Base-by-base conservation (phyloP, 2,329 filamentous ascomycete genomes). In the Aureobasidium sp. region DNA sequence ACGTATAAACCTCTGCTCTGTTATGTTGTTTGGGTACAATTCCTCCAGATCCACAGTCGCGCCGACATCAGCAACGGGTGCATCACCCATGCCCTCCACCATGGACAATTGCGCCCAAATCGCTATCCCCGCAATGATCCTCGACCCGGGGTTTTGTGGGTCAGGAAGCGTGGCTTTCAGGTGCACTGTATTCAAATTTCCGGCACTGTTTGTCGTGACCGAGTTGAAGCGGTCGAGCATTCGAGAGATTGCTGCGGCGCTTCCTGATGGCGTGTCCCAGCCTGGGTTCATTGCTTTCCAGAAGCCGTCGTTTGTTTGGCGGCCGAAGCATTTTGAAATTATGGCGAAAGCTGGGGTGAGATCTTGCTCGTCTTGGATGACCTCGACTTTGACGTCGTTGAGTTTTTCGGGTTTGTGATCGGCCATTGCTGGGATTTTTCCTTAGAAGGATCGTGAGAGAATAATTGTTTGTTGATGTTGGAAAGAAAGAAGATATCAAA, bases 101-200 rank as follows among this genome's bases (percentile, higher is more conserved):
- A 68, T 63, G 0, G 79, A 80, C 0, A 68, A 63, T 57, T 82
- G 79, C 7, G 68, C 60, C 79, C 79, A 83, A 53, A 80, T 74
- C 2, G 79, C 77, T 24, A 77, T 55, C 14, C 79, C 79, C 8
- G 68, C 79, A n/a, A 80, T 67, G 32, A 55, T 57, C 4, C 59
- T 58, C 42, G 65, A 53, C 38, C 50, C 58, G 7, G 58, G 49
- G 2, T 60, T 60, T 1, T 70, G 59, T 1, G 67, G 64, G 53
- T 66, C 64, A 0, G 71, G 62, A 1, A 79, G 41, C 0, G 74
- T 79, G 1, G 78, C 79, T 56, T 80, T 80, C 56, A 81, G 67
- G 56, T 77, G 80, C 1, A 80, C 51, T 1, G 71, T 74, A 60
- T 78, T 79, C 1, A 70, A 68, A 7, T 71, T 61, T n/a, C 76